These are phyloP conservation scores for Harringtonia lauricola DNA, from an alignment of 2,329 filamentous ascomycete species.

Conservation along the genomic window DNA sequence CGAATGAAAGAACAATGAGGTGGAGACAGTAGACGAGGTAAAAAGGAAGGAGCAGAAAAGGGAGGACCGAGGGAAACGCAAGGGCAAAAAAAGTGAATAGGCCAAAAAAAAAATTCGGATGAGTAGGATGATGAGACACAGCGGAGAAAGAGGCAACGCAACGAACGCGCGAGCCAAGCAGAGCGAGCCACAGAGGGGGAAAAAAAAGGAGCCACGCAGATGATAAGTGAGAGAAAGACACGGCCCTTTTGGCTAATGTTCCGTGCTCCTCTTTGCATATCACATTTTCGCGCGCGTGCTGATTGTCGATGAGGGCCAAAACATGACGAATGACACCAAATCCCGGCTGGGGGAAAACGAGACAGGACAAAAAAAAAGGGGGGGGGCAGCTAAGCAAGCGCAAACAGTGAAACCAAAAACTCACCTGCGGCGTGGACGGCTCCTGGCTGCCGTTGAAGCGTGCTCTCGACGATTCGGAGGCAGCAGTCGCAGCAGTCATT, in stretches of 20 bases:
- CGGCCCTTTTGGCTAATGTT: too few species aligned
- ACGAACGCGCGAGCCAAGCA: conserved; percentile 3
- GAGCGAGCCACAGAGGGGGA: neutral
- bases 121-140: conserved; percentile 6
- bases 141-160: conserved; percentile 1
- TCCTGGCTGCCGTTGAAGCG: conserved; percentile 30
- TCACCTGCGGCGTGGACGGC: conserved; percentile 36
- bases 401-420: conserved; percentile 9
- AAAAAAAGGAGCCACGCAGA: conserved; percentile 3
- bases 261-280: too few species aligned
- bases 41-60: conserved; percentile 11
- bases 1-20: conserved; percentile 9
- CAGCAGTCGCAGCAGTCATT: conserved; percentile 13
- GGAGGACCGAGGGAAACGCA: conserved; percentile 3
- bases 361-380: neutral
- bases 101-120: conserved; percentile 7
- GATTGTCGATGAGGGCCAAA: neutral
- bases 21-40: conserved; percentile 9
- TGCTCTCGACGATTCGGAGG: conserved; percentile 23
- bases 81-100: neutral
- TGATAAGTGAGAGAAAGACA: conserved; percentile 1
- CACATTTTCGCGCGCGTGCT: too few species aligned
- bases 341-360: too few species aligned
- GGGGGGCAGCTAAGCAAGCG: neutral
- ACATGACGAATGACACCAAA: neutral